Evolutionary conservation across 768 basidiomycete genomes (phyloP).

Genomic region (Boletus sp.): DNA sequence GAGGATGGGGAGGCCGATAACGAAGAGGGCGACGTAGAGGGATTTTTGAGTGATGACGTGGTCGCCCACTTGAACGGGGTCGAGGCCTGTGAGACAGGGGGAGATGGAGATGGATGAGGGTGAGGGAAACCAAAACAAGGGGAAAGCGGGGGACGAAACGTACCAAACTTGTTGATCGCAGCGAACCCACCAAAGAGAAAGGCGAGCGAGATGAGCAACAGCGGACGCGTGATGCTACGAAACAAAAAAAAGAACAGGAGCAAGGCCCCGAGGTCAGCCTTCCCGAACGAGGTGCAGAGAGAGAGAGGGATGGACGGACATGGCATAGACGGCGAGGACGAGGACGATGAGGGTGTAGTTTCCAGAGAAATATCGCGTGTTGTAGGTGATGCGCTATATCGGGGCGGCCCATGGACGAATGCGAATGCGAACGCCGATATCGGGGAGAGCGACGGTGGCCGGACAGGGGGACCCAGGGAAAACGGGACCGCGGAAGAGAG

Average conservation of each 20-base stretch:
- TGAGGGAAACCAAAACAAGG: background rate
- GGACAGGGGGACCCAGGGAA: too few species aligned
- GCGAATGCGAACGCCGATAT: too few species aligned
- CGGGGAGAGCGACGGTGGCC: too few species aligned
- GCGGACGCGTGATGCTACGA: conserved; percentile 71
- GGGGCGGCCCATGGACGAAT: background rate
- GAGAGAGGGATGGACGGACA: conserved; percentile 49
- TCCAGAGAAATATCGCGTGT: conserved; percentile 87
- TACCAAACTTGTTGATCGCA: conserved; percentile 86
- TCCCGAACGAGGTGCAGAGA: background rate
- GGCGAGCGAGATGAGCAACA: conserved; percentile 74
- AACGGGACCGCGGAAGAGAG: too few species aligned
- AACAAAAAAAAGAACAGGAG: background rate
- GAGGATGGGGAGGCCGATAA: conserved; percentile 87
- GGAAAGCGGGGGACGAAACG: conserved; percentile 18
- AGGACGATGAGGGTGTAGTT: conserved; percentile 85
- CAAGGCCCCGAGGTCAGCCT: background rate
- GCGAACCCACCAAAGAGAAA: conserved; percentile 93
- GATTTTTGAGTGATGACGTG: conserved; percentile 85
- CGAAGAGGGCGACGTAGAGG: conserved; percentile 84
- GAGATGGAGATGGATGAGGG: background rate
- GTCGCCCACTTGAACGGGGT: conserved; percentile 80
- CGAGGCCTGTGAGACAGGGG: conserved; percentile 52
- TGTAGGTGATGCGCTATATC: conserved; percentile 86
- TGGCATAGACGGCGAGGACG: conserved; percentile 77